These are phyloP conservation scores for Nasturtium officinale DNA, from an alignment of 345 rosid genomes.

Conservation along the genomic window DNA sequence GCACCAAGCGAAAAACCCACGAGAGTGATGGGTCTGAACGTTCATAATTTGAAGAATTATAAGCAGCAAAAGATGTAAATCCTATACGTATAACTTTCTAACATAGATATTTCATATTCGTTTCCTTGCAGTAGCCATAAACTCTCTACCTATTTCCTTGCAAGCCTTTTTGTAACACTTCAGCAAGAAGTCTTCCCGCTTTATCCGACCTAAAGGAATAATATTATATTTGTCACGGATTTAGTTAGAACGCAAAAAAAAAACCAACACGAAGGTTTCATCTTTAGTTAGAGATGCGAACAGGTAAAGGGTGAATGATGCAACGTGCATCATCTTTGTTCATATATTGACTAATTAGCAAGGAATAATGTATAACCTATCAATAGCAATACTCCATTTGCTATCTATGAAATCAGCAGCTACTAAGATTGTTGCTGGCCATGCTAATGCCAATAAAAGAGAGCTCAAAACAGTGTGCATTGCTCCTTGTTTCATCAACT, in stretches of 20 bases:
- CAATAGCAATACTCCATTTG: slow-evolving; percentile 84
- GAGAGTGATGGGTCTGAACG: slow-evolving; percentile 90
- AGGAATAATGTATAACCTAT: slow-evolving; percentile 60
- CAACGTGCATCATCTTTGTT: background rate
- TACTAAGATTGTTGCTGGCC: slow-evolving; percentile 80
- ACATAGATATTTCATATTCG: background rate
- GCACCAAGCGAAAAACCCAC: slow-evolving; percentile 96
- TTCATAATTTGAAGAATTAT: slow-evolving; percentile 41
- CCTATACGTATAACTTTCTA: background rate
- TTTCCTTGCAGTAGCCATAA: slow-evolving; percentile 15
- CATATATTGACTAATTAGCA: background rate
- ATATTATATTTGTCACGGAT: background rate
- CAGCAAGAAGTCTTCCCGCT: slow-evolving; percentile 92
- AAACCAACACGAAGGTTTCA: background rate
- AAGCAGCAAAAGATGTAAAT: background rate
- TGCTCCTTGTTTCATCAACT: slow-evolving; percentile 94
- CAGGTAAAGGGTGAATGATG: background rate
- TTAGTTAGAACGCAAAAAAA: background rate
- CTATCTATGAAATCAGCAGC: slow-evolving; percentile 96
- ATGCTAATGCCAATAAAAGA: slow-evolving; percentile 79
- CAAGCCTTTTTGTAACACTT: slow-evolving; percentile 78
- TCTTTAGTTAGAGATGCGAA: background rate
- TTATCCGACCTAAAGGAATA: slow-evolving; percentile 72
- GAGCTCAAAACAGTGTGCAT: slow-evolving; percentile 91
- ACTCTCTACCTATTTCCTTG: slow-evolving; percentile 84